These are phyloP conservation scores for Anthracocystis walkeri DNA, from an alignment of 1,284 basidiomycete genomes.

Conservation along the genomic window DNA sequence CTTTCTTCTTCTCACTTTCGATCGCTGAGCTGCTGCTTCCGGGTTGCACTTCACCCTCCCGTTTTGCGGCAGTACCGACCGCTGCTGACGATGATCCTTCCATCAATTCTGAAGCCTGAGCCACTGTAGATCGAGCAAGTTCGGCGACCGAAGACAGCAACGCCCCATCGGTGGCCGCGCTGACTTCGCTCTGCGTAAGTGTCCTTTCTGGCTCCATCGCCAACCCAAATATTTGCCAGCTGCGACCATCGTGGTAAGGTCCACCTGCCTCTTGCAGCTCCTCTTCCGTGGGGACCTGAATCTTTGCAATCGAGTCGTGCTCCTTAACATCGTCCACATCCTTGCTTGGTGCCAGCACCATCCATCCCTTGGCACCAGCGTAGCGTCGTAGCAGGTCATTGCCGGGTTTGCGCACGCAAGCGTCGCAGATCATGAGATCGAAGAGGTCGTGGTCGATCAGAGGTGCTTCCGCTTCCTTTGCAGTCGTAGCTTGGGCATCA, in stretches of 20 bases:
- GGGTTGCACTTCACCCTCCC: constrained; percentile 1
- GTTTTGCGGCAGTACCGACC: background rate
- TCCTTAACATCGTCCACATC: constrained; percentile 17
- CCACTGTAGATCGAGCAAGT: constrained; percentile 28
- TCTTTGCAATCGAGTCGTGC: constrained; percentile 30
- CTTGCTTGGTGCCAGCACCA: constrained; percentile 33
- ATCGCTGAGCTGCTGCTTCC: background rate
- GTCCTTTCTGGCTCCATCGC: constrained; percentile 36
- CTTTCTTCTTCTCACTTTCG: background rate
- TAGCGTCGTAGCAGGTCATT: constrained; percentile 54
- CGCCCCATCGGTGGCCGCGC: constrained; percentile 36
- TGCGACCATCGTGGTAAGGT: constrained; percentile 23
- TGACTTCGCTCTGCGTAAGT: constrained; percentile 29
- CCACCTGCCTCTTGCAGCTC: constrained; percentile 29
- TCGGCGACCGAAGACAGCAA: constrained; percentile 46
- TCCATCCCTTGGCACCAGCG: constrained; percentile 58
- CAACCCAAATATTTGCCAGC: constrained; percentile 52
- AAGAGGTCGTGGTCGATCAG: constrained; percentile 60
- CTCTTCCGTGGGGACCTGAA: constrained; percentile 44
- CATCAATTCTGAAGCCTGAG: constrained; percentile 11
- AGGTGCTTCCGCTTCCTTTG: constrained; percentile 31
- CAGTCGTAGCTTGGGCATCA: background rate
- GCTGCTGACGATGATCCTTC: constrained; percentile 3
- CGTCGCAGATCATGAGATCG: constrained; percentile 65
- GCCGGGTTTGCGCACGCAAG: constrained; percentile 52